phyloP scores from a whole-genome alignment of 2,329 filamentous ascomycete species.

The Fusarium longipes region DNA sequence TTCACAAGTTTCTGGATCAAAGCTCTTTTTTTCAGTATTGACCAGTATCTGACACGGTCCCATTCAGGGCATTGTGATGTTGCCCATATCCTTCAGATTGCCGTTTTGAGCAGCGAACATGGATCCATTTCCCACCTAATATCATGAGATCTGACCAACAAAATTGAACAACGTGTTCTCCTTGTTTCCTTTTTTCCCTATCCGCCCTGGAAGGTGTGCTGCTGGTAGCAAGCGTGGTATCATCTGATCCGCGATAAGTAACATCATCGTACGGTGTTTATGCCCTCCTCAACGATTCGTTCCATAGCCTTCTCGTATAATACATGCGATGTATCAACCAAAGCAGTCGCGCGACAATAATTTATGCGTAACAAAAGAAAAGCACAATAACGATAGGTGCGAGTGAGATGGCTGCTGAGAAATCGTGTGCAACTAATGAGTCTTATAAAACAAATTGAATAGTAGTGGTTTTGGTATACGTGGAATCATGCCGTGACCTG shows the following conservation, averaged over 20 bases:
- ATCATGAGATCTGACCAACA: constrained; percentile 22
- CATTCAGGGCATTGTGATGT: constrained; percentile 12
- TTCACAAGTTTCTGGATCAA: background rate
- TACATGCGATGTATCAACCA: constrained; percentile 38
- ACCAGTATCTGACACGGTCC: constrained; percentile 11
- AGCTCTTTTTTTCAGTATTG: constrained; percentile 10
- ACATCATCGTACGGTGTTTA: constrained; percentile 21
- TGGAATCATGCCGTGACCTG: constrained; percentile 7
- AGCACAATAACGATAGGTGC: background rate
- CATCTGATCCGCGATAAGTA: constrained; percentile 31
- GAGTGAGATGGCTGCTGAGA: background rate
- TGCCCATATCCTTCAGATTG: constrained; percentile 13
- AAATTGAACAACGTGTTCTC: constrained; percentile 9
- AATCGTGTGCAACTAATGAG: background rate
- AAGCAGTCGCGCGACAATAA: constrained; percentile 9
- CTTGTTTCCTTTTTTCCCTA: background rate
- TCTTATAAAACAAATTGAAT: background rate
- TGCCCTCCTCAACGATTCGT: constrained; percentile 22
- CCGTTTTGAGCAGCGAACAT: constrained; percentile 15
- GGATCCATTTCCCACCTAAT: constrained; percentile 2
- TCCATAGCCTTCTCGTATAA: constrained; percentile 27
- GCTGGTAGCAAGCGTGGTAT: constrained; percentile 32
- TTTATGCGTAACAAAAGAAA: constrained; percentile 41
- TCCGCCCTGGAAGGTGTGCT: constrained; percentile 21
- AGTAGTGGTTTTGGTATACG: background rate